phyloP scores from a whole-genome alignment of 2,329 filamentous ascomycete genomes.

The Venturia aucupariae region DNA sequence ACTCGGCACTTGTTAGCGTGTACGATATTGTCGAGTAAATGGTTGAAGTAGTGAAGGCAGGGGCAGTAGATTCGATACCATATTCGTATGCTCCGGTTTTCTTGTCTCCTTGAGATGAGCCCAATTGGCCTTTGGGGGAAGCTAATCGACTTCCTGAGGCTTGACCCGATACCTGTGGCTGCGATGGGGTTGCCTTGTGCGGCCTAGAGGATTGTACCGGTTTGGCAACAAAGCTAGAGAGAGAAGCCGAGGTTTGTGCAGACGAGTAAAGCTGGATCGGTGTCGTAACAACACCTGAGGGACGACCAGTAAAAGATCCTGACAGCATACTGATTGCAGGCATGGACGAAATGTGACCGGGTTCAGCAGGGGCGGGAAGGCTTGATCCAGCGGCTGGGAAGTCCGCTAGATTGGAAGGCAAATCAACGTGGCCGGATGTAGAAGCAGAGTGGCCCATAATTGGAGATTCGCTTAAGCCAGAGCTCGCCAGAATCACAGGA shows the following conservation, averaged over 20 bases:
- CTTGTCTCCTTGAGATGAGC: not conserved
- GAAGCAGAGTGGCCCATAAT: not conserved
- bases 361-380: not conserved
- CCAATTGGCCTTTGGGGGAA: not conserved
- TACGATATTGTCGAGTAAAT: constrained; percentile 2
- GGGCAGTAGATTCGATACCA: not conserved
- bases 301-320: not conserved
- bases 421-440: not conserved
- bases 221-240: no score
- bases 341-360: not conserved
- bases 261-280: not conserved
- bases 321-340: not conserved
- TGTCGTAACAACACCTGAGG: not conserved
- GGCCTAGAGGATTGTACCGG: not conserved
- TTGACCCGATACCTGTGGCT: not conserved
- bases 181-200: not conserved
- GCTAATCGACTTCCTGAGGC: not conserved
- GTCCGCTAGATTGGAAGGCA: not conserved
- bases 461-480: not conserved
- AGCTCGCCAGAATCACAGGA: not conserved
- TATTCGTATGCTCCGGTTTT: not conserved
- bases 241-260: not conserved
- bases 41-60: not conserved
- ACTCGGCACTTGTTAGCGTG: not conserved
- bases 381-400: not conserved